Evolutionary conservation across 2,329 filamentous ascomycete genomes (phyloP), one percentile per base, ranked within the genome.

Genomic region (Ophiostoma ips): DNA sequence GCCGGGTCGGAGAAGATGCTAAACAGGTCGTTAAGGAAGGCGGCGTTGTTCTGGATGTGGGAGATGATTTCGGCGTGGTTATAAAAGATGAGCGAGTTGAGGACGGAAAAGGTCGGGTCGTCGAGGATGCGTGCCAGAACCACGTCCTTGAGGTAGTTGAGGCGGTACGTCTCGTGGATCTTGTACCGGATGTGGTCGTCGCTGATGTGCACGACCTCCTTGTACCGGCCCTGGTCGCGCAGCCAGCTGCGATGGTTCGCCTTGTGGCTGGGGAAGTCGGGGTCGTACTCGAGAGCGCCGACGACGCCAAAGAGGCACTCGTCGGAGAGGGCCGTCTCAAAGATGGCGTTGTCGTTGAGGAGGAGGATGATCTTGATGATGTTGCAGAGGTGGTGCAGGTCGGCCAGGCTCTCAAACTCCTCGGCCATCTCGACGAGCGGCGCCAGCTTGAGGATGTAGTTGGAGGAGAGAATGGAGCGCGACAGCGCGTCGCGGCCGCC

Each of bases 131-230:
- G 81, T 30, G 92, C 92, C 40, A 98, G 76, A 1, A 96, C 90
- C n/a, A 98, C 92, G 60, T 98, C 92, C 65, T 96, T 98, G 50
- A 98, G 75, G 63, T 98, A 98, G 62, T 95, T 89, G 33, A 98
- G 70, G 36, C 92, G 85, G 68, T 95, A 95, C 1, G 92, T 96
- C 64, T 89, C 87, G 62, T 95, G 89, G 36, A 98, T 96, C 70
- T 96, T 96, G 59, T 79, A 82, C 57, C 83, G 80, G 55, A 95
- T 86, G 48, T 76, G 69, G 6, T 81, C 75, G 58, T 95, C 87
- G 58, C 89, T 83, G 58, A 98, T 95, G 49, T 79, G 83, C 16
- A 98, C 89, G 12, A 98, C 92, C 70, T 98, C 90, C 66, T 95
- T 96, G 65, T 88, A 98, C 58, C 88, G 83, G 18, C 87, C 87